These are phyloP conservation scores for Pythium graminicola DNA, from an alignment of 352 stramenopile species.

Conservation along the genomic window DNA sequence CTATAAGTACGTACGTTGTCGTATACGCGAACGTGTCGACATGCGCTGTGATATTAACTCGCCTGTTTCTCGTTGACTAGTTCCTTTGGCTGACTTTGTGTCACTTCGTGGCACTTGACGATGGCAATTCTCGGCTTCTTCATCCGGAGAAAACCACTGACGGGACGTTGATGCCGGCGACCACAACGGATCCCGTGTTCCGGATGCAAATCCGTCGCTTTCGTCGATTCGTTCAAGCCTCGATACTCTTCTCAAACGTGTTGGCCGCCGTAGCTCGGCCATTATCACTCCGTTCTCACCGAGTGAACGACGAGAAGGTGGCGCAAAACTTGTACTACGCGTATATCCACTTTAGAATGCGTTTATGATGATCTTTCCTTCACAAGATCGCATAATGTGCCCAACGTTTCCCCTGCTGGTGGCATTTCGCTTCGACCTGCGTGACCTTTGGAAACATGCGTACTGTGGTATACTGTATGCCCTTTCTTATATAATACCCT, in stretches of 20 bases:
- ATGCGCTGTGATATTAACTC: neutral
- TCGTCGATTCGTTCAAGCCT: neutral
- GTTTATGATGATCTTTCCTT: neutral
- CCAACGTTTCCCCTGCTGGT: neutral
- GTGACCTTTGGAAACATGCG: constrained; percentile 2
- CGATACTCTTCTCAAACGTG: neutral
- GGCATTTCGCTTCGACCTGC: neutral
- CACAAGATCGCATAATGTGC: neutral
- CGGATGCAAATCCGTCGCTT: neutral
- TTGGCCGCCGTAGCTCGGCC: neutral
- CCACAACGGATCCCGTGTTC: too few relatives aligned
- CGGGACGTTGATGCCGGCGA: too few relatives aligned
- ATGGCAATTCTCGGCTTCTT: constrained; percentile 14
- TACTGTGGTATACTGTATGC: neutral
- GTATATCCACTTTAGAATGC: neutral
- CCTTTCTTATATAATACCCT: neutral
- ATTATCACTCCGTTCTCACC: neutral
- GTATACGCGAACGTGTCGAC: neutral
- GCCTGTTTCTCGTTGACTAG: neutral
- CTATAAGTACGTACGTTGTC: constrained; percentile 1
- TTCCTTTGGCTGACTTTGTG: neutral
- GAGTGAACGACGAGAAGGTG: neutral
- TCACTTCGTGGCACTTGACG: neutral
- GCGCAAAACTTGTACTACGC: neutral
- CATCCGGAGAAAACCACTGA: neutral